Evolutionary conservation across 345 rosid species (phyloP).

Genomic region (Eucalyptus fibrosa): DNA sequence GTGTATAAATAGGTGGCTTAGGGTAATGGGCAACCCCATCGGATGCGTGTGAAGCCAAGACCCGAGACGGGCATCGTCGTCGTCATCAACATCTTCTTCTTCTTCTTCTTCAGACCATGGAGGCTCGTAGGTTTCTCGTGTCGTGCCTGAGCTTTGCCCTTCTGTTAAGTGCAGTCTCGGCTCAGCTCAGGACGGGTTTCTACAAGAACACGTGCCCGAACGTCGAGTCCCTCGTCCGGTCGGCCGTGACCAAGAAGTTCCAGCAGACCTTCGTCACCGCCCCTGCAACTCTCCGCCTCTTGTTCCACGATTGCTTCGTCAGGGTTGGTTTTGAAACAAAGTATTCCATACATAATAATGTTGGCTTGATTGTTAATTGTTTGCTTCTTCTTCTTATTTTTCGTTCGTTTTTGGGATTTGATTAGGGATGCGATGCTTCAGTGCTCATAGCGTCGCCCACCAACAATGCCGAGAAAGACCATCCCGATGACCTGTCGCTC

Average conservation of each 20-base stretch:
- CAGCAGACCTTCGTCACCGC: constrained; percentile 54
- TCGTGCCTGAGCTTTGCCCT: background rate
- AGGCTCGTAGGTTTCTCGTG: background rate
- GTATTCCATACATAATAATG: background rate
- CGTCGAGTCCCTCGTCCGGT: constrained; percentile 41
- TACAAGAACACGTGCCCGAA: constrained; percentile 40
- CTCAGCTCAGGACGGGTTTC: constrained; percentile 22
- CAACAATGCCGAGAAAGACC: constrained; percentile 39
- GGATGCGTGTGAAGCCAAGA: background rate
- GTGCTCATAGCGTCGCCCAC: constrained; percentile 15
- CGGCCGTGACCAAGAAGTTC: constrained; percentile 39
- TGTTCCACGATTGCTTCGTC: constrained; percentile 59
- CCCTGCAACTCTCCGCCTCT: constrained; percentile 45
- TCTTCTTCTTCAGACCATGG: background rate
- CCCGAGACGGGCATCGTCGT: background rate
- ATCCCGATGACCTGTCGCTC: constrained; percentile 40
- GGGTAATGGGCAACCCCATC: background rate
- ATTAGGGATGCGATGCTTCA: constrained; percentile 63
- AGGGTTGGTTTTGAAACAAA: constrained; percentile 13
- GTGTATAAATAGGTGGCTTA: background rate
- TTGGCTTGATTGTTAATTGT: background rate
- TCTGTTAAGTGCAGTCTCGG: constrained; percentile 2
- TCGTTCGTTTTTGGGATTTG: background rate
- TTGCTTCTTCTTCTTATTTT: background rate
- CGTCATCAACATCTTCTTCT: background rate